Evolutionary conservation across 208 protist species (phyloP).

Genomic region (Wallacemonas sp.): DNA sequence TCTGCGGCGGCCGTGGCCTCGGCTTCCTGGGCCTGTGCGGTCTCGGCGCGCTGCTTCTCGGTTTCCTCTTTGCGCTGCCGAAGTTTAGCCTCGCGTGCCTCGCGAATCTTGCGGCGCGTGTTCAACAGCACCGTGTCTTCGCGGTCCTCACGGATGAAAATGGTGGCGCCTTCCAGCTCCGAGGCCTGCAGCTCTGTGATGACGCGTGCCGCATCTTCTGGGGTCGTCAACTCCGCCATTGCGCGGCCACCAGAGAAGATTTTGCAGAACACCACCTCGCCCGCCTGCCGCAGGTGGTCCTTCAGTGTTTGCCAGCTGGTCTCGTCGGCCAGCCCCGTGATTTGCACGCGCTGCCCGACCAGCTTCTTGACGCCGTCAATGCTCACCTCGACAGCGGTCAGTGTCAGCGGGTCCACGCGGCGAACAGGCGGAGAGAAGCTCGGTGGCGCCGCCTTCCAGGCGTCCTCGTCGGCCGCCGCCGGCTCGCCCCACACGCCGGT

Average conservation of each 20-base stretch:
- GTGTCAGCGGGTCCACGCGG: conserved; percentile 85
- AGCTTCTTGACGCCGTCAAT: conserved; percentile 91
- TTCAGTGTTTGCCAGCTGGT: conserved; percentile 91
- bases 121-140: conserved; percentile 88
- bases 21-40: conserved; percentile 62
- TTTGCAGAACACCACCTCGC: conserved; percentile 81
- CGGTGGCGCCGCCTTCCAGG: conserved; percentile 77
- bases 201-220: conserved; percentile 78
- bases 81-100: conserved; percentile 75
- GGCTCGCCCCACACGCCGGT: conserved; percentile 67
- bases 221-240: conserved; percentile 84
- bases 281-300: conserved; percentile 86
- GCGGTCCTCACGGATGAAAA: conserved; percentile 85
- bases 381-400: conserved; percentile 87
- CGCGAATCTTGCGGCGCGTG: conserved; percentile 78
- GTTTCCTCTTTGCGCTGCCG: conserved; percentile 79
- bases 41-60: conserved; percentile 46
- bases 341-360: conserved; percentile 84
- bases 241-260: conserved; percentile 76
- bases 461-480: conserved; percentile 68
- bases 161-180: conserved; percentile 79
- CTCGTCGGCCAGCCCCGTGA: conserved; percentile 80
- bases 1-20: conserved; percentile 10
- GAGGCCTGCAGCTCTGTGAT: conserved; percentile 88
- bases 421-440: conserved; percentile 84